Evolutionary conservation across 768 basidiomycete species (phyloP).

Genomic region (Leccinum barrowsii): DNA sequence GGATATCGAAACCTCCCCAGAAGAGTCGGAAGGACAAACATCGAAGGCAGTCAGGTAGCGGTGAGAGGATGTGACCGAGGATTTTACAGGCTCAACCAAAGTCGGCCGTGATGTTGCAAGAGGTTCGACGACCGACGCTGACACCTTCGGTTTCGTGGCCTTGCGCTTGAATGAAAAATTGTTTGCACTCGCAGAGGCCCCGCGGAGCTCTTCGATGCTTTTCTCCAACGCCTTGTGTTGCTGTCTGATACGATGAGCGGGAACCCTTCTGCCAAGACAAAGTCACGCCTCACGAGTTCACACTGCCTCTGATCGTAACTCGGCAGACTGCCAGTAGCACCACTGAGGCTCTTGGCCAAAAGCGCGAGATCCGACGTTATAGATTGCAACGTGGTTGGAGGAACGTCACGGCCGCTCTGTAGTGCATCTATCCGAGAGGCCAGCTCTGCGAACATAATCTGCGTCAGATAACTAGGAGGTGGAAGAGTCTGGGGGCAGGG

Average conservation of each 20-base stretch:
- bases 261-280: not conserved
- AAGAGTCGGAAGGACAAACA: constrained; percentile 35
- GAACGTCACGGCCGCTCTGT: constrained; percentile 28
- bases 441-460: constrained; percentile 39
- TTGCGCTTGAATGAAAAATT: constrained; percentile 70
- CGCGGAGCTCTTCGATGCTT: constrained; percentile 48
- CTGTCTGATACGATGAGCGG: constrained; percentile 36
- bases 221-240: constrained; percentile 64
- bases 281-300: constrained; percentile 50
- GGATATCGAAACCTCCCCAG: constrained; percentile 56
- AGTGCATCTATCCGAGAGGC: constrained; percentile 42
- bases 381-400: constrained; percentile 38
- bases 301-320: constrained; percentile 73
- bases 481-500: not conserved
- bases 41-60: constrained; percentile 41
- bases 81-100: constrained; percentile 30
- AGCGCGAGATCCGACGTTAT: constrained; percentile 52
- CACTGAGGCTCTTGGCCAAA: constrained; percentile 58
- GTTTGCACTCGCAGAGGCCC: constrained; percentile 43
- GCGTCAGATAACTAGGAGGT: constrained; percentile 13
- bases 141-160: constrained; percentile 19
- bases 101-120: constrained; percentile 1
- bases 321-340: constrained; percentile 63
- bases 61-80: constrained; percentile 43
- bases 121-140: not conserved